Evolutionary conservation across 176 grass and related monocot species (phyloP).

Genomic region (Bolboschoenus planiculmis): DNA sequence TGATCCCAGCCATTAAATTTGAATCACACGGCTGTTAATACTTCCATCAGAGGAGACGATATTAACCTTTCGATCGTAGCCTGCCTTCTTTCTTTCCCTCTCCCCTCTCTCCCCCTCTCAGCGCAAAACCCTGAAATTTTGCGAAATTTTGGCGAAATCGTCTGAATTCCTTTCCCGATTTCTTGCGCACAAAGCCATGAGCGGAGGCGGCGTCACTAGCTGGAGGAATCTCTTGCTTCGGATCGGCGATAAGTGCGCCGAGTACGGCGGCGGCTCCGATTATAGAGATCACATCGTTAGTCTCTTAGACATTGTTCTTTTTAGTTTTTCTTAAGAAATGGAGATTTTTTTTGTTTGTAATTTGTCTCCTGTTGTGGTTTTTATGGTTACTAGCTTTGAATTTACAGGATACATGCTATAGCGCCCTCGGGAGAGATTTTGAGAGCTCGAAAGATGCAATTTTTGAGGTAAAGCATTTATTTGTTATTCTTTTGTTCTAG

Average conservation of each 20-base stretch:
- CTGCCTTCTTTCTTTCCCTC: not conserved
- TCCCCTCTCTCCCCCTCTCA: not conserved
- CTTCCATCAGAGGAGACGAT: too few species aligned
- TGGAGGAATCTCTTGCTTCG: conserved; percentile 75
- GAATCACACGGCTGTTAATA: too few species aligned
- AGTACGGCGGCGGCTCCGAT: conserved; percentile 74
- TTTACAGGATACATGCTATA: conserved; percentile 77
- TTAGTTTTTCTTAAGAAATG: not conserved
- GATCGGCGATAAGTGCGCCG: conserved; percentile 81
- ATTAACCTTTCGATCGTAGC: not conserved
- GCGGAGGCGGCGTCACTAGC: conserved; percentile 32
- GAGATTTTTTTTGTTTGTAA: conserved; percentile 13
- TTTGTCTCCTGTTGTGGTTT: not conserved
- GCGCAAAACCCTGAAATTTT: not conserved
- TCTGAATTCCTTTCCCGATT: not conserved
- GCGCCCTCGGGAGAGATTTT: conserved; percentile 60
- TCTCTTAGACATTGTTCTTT: not conserved
- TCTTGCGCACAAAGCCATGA: conserved; percentile 35
- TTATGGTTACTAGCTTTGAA: conserved; percentile 10
- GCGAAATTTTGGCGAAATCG: not conserved
- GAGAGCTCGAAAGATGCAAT: conserved; percentile 80
- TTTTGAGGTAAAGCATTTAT: conserved; percentile 54
- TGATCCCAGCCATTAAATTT: too few species aligned
- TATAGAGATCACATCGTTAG: conserved; percentile 86
- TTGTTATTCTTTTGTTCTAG: conserved; percentile 16